Evolutionary conservation across 2,329 filamentous ascomycete species (phyloP).

Genomic region (Trichoderma arundinaceum): DNA sequence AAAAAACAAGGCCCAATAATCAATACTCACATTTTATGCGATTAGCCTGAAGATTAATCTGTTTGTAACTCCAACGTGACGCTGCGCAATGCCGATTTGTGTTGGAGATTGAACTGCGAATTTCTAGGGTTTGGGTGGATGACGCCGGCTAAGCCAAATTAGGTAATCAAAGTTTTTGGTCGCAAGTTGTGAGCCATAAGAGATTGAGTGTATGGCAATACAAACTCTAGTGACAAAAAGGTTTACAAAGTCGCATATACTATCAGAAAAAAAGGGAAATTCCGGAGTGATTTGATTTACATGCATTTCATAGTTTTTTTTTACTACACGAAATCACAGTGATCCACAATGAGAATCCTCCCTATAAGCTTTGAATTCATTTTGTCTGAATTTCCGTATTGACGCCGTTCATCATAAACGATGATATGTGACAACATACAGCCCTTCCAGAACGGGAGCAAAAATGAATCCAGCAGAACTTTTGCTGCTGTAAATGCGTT

Average conservation of each 20-base stretch:
- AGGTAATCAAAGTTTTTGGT: constrained; percentile 45
- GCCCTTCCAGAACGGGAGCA: constrained; percentile 63
- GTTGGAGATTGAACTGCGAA: constrained; percentile 48
- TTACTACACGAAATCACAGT: constrained; percentile 34
- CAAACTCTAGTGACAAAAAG: neutral
- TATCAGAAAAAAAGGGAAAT: neutral
- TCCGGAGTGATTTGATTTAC: constrained; percentile 39
- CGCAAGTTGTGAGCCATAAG: neutral
- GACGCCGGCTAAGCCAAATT: constrained; percentile 48
- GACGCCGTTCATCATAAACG: constrained; percentile 67
- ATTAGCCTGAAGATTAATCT: constrained; percentile 44
- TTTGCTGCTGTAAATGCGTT: constrained; percentile 48
- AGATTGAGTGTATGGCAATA: neutral
- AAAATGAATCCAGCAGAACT: constrained; percentile 65
- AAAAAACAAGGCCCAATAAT: neutral
- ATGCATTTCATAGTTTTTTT: constrained; percentile 35
- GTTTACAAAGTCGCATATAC: constrained; percentile 4
- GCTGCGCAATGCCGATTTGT: constrained; percentile 46
- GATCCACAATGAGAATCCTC: constrained; percentile 38
- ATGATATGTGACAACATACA: constrained; percentile 70
- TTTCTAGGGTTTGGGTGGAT: constrained; percentile 54
- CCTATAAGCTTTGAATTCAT: constrained; percentile 46
- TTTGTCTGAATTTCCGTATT: constrained; percentile 64
- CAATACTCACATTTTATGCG: constrained; percentile 43
- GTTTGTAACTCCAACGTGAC: constrained; percentile 43